Percentiles rank a stretch among this genome's conserved stretches.
Evolutionary conservation across 495 filamentous ascomycete species (phyloP).

Genomic region (Neurospora terricola): DNA sequence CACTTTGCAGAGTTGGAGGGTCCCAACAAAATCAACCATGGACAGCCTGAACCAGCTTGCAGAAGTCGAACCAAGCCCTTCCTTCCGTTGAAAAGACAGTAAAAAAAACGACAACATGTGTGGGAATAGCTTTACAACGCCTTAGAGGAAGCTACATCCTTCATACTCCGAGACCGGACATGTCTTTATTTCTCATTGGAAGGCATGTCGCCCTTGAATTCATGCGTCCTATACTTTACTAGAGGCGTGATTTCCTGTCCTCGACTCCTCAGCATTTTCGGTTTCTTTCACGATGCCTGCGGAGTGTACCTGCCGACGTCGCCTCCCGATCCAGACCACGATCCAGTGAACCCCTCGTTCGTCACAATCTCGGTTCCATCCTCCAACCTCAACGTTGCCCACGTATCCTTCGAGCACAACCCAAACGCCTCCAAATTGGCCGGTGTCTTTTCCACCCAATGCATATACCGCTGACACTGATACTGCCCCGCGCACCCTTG

Average conservation of each 20-base stretch:
- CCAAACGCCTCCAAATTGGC: conserved; percentile 29
- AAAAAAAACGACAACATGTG: too few relatives aligned
- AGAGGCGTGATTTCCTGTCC: background rate
- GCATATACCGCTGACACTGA: conserved; percentile 29
- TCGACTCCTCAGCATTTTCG: background rate
- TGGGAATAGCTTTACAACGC: too few relatives aligned
- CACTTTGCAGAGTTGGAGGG: too few relatives aligned
- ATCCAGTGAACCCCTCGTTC: conserved; percentile 35
- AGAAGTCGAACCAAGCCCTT: too few relatives aligned
- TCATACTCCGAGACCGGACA: too few relatives aligned
- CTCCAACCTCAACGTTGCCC: conserved; percentile 15
- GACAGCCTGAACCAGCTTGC: too few relatives aligned
- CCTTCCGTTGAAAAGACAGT: too few relatives aligned
- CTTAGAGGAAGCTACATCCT: too few relatives aligned
- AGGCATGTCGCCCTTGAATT: too few relatives aligned
- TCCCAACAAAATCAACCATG: too few relatives aligned
- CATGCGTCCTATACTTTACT: background rate
- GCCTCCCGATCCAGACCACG: conserved; percentile 39
- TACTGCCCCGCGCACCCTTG: conserved; percentile 20
- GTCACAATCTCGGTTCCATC: conserved; percentile 25
- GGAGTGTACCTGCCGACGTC: conserved; percentile 37
- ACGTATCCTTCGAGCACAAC: conserved; percentile 26
- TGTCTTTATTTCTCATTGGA: too few relatives aligned
- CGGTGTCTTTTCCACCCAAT: conserved; percentile 25
- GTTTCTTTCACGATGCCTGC: background rate